Evolutionary conservation across 352 stramenopile genomes (phyloP).

Genomic region (Phytophthora pisi): DNA sequence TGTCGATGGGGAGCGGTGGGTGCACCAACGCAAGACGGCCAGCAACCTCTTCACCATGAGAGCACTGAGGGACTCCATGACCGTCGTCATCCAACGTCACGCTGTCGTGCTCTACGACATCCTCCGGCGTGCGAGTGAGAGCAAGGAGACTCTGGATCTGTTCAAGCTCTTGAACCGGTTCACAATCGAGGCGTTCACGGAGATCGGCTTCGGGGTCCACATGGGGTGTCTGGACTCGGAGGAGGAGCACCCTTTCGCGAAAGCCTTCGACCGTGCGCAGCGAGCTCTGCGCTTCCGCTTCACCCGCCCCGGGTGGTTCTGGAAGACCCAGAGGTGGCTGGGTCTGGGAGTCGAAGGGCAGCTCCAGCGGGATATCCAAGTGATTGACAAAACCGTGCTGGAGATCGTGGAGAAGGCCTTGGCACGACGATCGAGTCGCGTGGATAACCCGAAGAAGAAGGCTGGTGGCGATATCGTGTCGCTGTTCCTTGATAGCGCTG

Average conservation of each 20-base stretch:
- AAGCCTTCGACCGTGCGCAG: conserved; percentile 54
- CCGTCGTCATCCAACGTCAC: conserved; percentile 31
- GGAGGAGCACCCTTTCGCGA: conserved; percentile 49
- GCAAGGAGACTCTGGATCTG: conserved; percentile 36
- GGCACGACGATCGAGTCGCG: not conserved
- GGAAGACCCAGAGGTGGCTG: conserved; percentile 3
- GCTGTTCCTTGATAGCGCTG: conserved; percentile 28
- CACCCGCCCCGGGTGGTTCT: conserved; percentile 17
- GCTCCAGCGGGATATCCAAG: conserved; percentile 33
- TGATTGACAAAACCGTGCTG: conserved; percentile 45
- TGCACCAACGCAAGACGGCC: conserved; percentile 74
- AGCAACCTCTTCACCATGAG: conserved; percentile 81
- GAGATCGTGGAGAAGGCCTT: conserved; percentile 46
- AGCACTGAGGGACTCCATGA: conserved; percentile 43
- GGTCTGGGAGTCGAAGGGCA: conserved; percentile 25
- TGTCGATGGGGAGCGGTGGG: conserved; percentile 56
- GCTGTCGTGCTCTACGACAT: conserved; percentile 17
- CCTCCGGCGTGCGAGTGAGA: conserved; percentile 7
- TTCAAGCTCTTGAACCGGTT: conserved; percentile 50
- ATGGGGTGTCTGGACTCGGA: conserved; percentile 37
- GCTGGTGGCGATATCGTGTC: conserved; percentile 18
- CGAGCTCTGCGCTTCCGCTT: conserved; percentile 41
- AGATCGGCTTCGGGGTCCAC: conserved; percentile 67
- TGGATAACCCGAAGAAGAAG: not conserved
- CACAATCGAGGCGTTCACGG: conserved; percentile 68